These are phyloP conservation scores for Ceratopteris richardii DNA, from an alignment of 75 land plant genomes.

Conservation along the genomic window DNA sequence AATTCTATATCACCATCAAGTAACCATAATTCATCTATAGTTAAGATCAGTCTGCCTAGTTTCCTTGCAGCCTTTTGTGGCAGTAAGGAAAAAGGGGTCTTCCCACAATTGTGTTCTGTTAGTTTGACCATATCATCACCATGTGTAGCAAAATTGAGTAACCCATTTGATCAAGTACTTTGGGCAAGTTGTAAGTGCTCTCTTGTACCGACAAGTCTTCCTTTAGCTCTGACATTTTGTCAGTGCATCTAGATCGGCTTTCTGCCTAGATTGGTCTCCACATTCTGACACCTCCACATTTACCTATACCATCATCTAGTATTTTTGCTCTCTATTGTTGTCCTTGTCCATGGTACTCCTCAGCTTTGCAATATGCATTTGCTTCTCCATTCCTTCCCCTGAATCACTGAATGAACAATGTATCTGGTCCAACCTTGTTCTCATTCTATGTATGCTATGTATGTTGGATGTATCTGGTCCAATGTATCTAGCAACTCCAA, in stretches of 20 bases:
- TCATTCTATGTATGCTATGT: too few species aligned
- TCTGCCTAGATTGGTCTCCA: background rate
- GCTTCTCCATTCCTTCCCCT: conserved; percentile 30
- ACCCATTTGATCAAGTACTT: background rate
- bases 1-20: too few species aligned
- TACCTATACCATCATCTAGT: conserved; percentile 11
- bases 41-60: background rate
- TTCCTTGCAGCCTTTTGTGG: too few species aligned
- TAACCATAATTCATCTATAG: too few species aligned
- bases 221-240: background rate
- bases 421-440: conserved; percentile 40
- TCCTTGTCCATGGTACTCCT: conserved; percentile 60
- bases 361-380: conserved; percentile 38
- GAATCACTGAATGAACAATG: conserved; percentile 16
- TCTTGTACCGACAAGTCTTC: conserved; percentile 12
- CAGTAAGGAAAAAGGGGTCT: too few species aligned
- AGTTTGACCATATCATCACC: too few species aligned
- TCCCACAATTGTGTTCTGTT: too few species aligned
- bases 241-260: background rate
- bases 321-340: conserved; percentile 67
- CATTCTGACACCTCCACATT: conserved; percentile 6
- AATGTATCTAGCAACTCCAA: too few species aligned
- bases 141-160: too few species aligned
- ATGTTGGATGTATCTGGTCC: too few species aligned
- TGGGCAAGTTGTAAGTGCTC: background rate